Conservation (phyloP, 2,329 filamentous ascomycete genomes). For the Grosmannia clavigera region DNA sequence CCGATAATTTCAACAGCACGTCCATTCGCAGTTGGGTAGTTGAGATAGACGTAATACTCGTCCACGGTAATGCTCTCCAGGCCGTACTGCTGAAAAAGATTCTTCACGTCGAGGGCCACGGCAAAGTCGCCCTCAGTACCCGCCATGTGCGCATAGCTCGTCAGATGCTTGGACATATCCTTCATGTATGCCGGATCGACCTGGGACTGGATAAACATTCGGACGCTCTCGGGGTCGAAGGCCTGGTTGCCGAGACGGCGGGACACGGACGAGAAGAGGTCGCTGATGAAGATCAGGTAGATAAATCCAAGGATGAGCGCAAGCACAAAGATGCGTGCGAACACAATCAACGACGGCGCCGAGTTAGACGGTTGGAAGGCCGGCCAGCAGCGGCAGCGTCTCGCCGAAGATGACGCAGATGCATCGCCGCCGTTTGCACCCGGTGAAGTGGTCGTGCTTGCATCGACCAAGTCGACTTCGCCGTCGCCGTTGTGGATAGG, state of each 20-base stretch:
- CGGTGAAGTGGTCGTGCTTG: not conserved
- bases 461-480: conserved; percentile 5
- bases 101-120: conserved; percentile 72
- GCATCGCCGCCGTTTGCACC: not conserved
- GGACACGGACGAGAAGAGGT: conserved; percentile 60
- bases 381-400: conserved; percentile 10
- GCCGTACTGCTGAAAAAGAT: conserved; percentile 57
- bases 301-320: conserved; percentile 64
- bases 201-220: conserved; percentile 59
- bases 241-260: conserved; percentile 53
- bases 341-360: conserved; percentile 41
- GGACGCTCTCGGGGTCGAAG: conserved; percentile 75
- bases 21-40: conserved; percentile 71
- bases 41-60: conserved; percentile 79
- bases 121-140: conserved; percentile 90
- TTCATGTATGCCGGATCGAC: conserved; percentile 59
- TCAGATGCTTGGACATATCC: conserved; percentile 64
- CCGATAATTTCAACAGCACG: conserved; percentile 71
- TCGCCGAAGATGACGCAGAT: conserved; percentile 6
- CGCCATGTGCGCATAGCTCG: conserved; percentile 76
- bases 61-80: conserved; percentile 68
- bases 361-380: conserved; percentile 25
- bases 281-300: conserved; percentile 76
- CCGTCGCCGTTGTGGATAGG: not conserved
- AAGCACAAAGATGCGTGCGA: conserved; percentile 63